Percentiles rank a stretch among this genome's conserved stretches.
Conservation (phyloP, 306 rosid genomes). For the Prinsepia uniflora region DNA sequence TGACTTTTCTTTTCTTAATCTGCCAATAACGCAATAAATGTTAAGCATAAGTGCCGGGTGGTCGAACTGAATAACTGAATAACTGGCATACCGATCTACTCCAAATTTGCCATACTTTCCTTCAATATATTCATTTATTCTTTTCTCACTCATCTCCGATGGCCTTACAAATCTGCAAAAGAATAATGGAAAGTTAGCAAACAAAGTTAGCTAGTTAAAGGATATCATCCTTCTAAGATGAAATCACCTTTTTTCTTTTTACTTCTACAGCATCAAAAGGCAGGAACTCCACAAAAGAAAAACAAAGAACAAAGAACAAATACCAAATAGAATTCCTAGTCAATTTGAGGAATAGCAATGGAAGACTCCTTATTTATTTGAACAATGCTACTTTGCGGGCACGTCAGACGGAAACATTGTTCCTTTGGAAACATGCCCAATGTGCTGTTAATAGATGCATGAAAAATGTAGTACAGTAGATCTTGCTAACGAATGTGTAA, state of each 20-base stretch:
- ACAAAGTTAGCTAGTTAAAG: neutral
- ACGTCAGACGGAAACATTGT: neutral
- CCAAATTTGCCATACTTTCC: conserved; percentile 94
- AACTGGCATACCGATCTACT: conserved; percentile 65
- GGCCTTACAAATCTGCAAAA: conserved; percentile 87
- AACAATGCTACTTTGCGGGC: neutral
- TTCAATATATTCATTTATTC: conserved; percentile 74
- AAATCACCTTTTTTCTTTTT: neutral
- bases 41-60: conserved; percentile 15
- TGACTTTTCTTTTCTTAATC: neutral
- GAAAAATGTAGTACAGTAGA: neutral
- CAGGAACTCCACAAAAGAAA: neutral
- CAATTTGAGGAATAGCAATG: neutral
- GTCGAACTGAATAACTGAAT: conserved; percentile 13
- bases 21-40: conserved; percentile 17
- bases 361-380: neutral
- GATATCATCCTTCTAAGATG: neutral
- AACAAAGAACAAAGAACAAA: neutral
- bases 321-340: neutral
- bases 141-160: conserved; percentile 56
- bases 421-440: neutral
- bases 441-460: neutral
- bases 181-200: conserved; percentile 7
- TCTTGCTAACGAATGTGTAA: neutral
- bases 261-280: neutral